phyloP scores from a whole-genome alignment of 2,329 filamentous ascomycete species.

The Orbilia blumenaviensis region DNA sequence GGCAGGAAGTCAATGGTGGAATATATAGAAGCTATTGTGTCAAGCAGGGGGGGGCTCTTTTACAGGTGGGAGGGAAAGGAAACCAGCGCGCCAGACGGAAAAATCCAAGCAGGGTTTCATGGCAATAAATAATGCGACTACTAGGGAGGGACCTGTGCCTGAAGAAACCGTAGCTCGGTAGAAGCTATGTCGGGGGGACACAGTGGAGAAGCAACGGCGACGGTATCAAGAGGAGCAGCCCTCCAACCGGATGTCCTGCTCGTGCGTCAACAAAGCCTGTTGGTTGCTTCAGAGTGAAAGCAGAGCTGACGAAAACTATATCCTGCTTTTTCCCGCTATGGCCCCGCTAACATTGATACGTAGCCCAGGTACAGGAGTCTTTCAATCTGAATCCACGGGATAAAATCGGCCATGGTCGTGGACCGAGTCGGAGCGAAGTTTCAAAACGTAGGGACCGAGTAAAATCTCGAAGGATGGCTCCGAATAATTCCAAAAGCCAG shows the following conservation, averaged over 20 bases:
- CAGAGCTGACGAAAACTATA: conserved; percentile 9
- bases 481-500: conserved; percentile 50
- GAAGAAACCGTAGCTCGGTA: conserved; percentile 20
- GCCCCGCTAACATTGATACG: conserved; percentile 23
- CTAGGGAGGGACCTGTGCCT: conserved; percentile 19
- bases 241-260: conserved; percentile 22
- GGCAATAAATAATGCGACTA: conserved; percentile 38
- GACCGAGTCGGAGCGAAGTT: conserved; percentile 47
- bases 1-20: conserved; percentile 30
- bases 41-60: conserved; percentile 7
- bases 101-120: conserved; percentile 50
- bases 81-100: conserved; percentile 43
- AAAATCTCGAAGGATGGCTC: conserved; percentile 51
- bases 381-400: conserved; percentile 41
- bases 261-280: conserved; percentile 49
- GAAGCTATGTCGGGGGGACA: conserved; percentile 21
- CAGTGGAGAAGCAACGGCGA: conserved; percentile 20
- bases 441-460: conserved; percentile 40
- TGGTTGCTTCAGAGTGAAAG: conserved; percentile 17
- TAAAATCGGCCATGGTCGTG: conserved; percentile 38
- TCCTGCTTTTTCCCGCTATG: conserved; percentile 37
- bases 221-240: conserved; percentile 21
- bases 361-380: conserved; percentile 17
- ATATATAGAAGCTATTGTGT: conserved; percentile 50
- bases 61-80: conserved; percentile 9